A percentile compares a stretch with the other conserved stretches of the same genome.
Conservation (phyloP, 106 monocot genomes). For the Allium fistulosum region DNA sequence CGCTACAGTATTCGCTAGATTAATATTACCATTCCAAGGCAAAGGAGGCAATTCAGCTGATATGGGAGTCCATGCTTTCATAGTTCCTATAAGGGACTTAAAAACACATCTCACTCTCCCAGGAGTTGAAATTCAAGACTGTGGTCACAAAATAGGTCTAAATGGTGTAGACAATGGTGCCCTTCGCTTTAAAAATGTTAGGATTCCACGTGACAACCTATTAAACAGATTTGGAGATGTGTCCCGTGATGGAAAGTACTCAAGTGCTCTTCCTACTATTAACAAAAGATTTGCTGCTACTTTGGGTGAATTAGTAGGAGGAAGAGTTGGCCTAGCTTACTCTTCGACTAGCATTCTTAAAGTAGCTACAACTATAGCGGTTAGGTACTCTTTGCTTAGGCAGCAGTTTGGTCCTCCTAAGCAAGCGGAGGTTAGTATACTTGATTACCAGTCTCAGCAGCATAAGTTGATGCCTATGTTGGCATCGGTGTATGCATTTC, state of each 20-base stretch:
- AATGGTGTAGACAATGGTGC: slow-evolving; percentile 99
- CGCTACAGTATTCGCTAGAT: slow-evolving; percentile 79
- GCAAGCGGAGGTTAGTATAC: slow-evolving; percentile 72
- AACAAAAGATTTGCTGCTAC: slow-evolving; percentile 93
- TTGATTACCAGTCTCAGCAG: slow-evolving; percentile 97
- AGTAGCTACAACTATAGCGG: slow-evolving; percentile 64
- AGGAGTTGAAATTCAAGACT: slow-evolving; percentile 89
- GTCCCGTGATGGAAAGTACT: slow-evolving; percentile 75
- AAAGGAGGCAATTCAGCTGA: slow-evolving; percentile 43
- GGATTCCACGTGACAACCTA: slow-evolving; percentile 87
- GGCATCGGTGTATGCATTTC: slow-evolving; percentile 86
- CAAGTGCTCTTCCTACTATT: slow-evolving; percentile 50
- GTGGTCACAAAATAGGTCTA: slow-evolving; percentile 90
- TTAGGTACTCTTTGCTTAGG: slow-evolving; percentile 82
- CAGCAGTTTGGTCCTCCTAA: slow-evolving; percentile 93
- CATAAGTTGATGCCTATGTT: slow-evolving; percentile 97
- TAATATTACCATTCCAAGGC: slow-evolving; percentile 61
- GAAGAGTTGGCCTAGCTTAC: slow-evolving; percentile 78
- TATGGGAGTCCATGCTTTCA: slow-evolving; percentile 95
- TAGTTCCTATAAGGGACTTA: slow-evolving; percentile 89
- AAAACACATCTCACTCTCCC: slow-evolving; percentile 57
- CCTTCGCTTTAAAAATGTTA: slow-evolving; percentile 56
- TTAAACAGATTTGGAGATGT: slow-evolving; percentile 92
- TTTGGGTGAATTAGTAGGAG: slow-evolving; percentile 86
- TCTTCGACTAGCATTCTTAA: slow-evolving; percentile 77